Evolutionary conservation across 257 asterid species (phyloP).

Genomic region (Przewalskia tangutica): DNA sequence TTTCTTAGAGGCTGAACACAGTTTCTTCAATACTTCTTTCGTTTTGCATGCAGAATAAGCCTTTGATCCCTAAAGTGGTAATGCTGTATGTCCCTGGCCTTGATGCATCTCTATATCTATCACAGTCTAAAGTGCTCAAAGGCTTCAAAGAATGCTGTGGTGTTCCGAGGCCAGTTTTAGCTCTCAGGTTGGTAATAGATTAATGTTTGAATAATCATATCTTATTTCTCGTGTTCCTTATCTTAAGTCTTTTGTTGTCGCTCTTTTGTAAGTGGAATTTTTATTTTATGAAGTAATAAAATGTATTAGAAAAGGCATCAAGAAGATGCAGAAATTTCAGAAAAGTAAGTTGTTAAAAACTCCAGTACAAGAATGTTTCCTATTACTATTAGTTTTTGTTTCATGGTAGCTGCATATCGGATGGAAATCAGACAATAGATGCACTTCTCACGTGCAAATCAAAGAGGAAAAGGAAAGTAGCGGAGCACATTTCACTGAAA

Average conservation of each 20-base stretch:
- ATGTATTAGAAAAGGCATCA: too few relatives aligned
- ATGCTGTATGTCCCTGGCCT: conserved; percentile 94
- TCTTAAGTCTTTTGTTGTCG: not conserved
- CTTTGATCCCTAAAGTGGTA: conserved; percentile 81
- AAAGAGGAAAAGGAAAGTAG: conserved; percentile 74
- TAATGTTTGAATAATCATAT: not conserved
- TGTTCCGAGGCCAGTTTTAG: conserved; percentile 80
- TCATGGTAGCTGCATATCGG: conserved; percentile 75
- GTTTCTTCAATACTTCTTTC: not conserved
- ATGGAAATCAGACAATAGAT: conserved; percentile 84
- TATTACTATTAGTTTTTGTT: conserved; percentile 12
- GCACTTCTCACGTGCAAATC: conserved; percentile 79
- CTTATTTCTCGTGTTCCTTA: not conserved
- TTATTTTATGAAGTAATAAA: too few relatives aligned
- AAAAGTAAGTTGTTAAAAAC: too few relatives aligned
- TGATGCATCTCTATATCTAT: conserved; percentile 86
- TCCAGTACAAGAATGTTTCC: not conserved
- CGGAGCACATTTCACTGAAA: conserved; percentile 32
- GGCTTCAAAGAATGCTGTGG: conserved; percentile 71
- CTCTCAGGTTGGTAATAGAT: conserved; percentile 50
- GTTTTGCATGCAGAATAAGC: conserved; percentile 70
- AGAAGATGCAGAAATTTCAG: too few relatives aligned
- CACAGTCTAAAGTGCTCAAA: conserved; percentile 62
- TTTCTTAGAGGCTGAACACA: not conserved
- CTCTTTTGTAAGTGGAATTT: not conserved